A percentile compares a stretch with the other conserved stretches of the same genome.
phyloP scores from a whole-genome alignment of 805 yeast genomes.

The Wickerhamomyces canadensis region DNA sequence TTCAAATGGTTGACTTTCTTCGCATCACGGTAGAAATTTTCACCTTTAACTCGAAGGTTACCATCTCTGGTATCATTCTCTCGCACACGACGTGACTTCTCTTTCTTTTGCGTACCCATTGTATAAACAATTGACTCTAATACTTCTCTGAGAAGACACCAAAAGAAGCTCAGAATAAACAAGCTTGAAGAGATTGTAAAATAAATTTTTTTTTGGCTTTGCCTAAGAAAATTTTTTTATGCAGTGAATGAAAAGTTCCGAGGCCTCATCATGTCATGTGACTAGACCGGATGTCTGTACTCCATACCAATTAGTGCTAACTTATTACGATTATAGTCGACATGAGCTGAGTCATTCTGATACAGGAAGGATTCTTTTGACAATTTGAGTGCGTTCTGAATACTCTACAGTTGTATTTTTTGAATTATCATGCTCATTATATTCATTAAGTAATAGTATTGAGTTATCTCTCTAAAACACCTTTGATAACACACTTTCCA shows the following conservation, averaged over 20 bases:
- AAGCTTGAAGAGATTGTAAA: background rate
- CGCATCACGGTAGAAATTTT: conserved; percentile 92
- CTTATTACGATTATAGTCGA: too few relatives aligned
- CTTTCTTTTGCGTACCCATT: conserved; percentile 95
- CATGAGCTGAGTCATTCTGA: conserved; percentile 3
- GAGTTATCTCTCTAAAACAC: conserved; percentile 15
- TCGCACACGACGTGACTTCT: conserved; percentile 78
- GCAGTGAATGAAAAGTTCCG: background rate
- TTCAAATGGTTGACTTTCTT: conserved; percentile 83
- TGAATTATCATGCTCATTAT: too few relatives aligned
- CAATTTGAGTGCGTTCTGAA: too few relatives aligned
- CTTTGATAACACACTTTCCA: conserved; percentile 29
- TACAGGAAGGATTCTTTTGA: background rate
- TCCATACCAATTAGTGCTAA: too few relatives aligned
- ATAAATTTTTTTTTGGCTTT: conserved; percentile 4
- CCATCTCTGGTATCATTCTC: conserved; percentile 83
- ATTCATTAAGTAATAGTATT: background rate
- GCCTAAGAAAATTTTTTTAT: background rate
- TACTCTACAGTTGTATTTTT: too few relatives aligned
- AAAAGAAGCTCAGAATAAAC: background rate
- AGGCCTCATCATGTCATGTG: conserved; percentile 8
- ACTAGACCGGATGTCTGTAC: background rate
- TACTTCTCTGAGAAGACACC: too few relatives aligned
- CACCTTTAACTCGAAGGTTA: conserved; percentile 91
- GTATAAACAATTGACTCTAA: conserved; percentile 3